Percentiles rank a stretch among this genome's conserved stretches.
phyloP scores from a whole-genome alignment of 1,139 yeast genomes.

The Candida freyschussii region DNA sequence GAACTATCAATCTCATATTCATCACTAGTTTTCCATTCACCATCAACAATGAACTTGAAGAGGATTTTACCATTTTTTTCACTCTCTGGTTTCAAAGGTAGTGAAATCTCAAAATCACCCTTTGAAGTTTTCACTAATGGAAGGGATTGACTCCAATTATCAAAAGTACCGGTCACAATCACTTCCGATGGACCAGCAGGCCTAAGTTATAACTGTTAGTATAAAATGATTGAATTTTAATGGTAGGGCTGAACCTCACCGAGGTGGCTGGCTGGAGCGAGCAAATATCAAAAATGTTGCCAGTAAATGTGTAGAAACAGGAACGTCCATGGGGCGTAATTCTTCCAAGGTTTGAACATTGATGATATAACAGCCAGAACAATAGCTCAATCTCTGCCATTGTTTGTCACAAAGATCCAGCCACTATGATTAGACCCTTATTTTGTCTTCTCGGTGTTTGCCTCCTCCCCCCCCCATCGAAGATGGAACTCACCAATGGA shows the following conservation, averaged over 20 bases:
- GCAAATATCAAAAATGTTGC: too few relatives aligned
- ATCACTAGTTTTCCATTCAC: slow-evolving; percentile 55
- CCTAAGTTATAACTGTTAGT: slow-evolving; percentile 34
- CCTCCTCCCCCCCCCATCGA: neutral
- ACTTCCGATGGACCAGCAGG: slow-evolving; percentile 73
- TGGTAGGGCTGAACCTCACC: too few relatives aligned
- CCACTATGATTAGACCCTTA: too few relatives aligned
- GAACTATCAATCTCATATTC: slow-evolving; percentile 44
- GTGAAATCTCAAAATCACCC: slow-evolving; percentile 56
- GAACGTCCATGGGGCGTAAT: too few relatives aligned
- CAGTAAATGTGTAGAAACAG: too few relatives aligned
- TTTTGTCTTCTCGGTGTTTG: neutral
- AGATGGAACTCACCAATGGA: slow-evolving; percentile 14
- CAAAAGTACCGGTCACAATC: slow-evolving; percentile 72
- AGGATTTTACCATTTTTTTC: slow-evolving; percentile 41
- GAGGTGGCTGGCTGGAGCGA: too few relatives aligned
- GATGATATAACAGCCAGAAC: neutral
- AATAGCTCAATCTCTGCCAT: too few relatives aligned
- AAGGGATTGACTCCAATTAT: slow-evolving; percentile 61
- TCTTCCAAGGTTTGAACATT: neutral
- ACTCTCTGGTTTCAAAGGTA: slow-evolving; percentile 40
- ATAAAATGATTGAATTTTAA: too few relatives aligned
- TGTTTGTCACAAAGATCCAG: too few relatives aligned
- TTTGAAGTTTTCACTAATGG: slow-evolving; percentile 54
- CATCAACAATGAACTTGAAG: slow-evolving; percentile 75